phyloP scores from a whole-genome alignment of 106 monocot species.

The Hemerocallis citrina region DNA sequence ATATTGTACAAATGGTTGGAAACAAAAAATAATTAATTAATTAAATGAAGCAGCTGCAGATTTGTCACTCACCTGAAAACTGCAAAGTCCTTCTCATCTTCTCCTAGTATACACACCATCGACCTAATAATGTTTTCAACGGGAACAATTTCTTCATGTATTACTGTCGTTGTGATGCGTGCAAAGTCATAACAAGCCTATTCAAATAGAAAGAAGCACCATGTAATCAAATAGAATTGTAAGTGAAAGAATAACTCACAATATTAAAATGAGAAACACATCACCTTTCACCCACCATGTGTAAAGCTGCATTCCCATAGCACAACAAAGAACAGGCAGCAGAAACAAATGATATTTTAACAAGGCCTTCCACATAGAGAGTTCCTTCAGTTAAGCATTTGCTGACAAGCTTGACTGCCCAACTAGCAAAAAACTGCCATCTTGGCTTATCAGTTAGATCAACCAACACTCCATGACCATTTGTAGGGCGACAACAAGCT shows the following conservation, averaged over 20 bases:
- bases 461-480: conserved; percentile 62
- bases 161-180: conserved; percentile 48
- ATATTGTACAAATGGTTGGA: too few relatives aligned
- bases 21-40: too few relatives aligned
- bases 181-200: conserved; percentile 97
- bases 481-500: conserved; percentile 34
- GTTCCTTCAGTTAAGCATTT: conserved; percentile 90
- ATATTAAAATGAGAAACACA: neutral
- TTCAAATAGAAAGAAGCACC: conserved; percentile 10
- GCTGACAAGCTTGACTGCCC: conserved; percentile 65
- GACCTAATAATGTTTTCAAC: conserved; percentile 62
- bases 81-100: conserved; percentile 25
- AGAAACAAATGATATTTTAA: conserved; percentile 43
- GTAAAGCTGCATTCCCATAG: conserved; percentile 57
- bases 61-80: conserved; percentile 37
- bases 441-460: conserved; percentile 51
- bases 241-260: neutral
- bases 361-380: conserved; percentile 73
- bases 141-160: conserved; percentile 51
- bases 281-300: conserved; percentile 61
- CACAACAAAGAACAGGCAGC: conserved; percentile 50
- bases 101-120: conserved; percentile 49
- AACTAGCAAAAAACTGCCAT: conserved; percentile 70
- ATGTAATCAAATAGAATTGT: neutral
- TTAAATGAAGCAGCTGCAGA: neutral